Evolutionary conservation across 2,329 filamentous ascomycete genomes (phyloP), one percentile per base, ranked within the genome.

Genomic region (Apiospora phragmitis): DNA sequence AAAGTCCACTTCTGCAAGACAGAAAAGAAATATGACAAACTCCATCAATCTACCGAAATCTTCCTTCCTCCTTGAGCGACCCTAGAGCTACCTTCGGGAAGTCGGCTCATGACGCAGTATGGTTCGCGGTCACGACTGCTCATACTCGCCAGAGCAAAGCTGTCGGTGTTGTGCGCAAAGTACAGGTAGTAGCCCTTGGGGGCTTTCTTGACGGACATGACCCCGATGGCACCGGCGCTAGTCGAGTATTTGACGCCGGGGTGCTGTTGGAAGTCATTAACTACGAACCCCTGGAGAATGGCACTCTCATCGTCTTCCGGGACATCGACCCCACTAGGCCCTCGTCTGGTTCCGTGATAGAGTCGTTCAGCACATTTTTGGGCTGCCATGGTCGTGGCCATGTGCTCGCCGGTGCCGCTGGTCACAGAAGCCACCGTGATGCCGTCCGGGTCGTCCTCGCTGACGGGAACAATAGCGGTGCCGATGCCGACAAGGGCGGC

Each of bases 151-250:
- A 99, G 83, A 7, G 95, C 94, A 84, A 92, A 92, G 1, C 89
- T 91, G 79, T 98, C 95, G 0, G 96, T 99, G 78, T 98, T 99
- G 85, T 99, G 96, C 1, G 93, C 95, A 83, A 97, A 99, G 81
- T 95, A 95, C 68, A 99, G 88, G 78, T 93, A 94, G 74, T 94
- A 90, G 1, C 94, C 94, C 29, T 89, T 86, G 16, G 85, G 85
- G 0, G 89, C 92, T 84, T 94, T 96, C 84, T 98, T 98, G 76
- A 98, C 93, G 0, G 91, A 91, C 85, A 99, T 91, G 71, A 97
- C 89, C 2, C 96, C 96, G 77, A 99, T 97, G 41, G 95, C 95
- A 3, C 93, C 94, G n/a, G 90, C 86, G 14, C 94, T 95, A 69
- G 91, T 89, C 76, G 94, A 96, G 76, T 92, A 86, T 75, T 85